phyloP scores from a whole-genome alignment of 2,329 filamentous ascomycete genomes.

The Penicillium sp. region DNA sequence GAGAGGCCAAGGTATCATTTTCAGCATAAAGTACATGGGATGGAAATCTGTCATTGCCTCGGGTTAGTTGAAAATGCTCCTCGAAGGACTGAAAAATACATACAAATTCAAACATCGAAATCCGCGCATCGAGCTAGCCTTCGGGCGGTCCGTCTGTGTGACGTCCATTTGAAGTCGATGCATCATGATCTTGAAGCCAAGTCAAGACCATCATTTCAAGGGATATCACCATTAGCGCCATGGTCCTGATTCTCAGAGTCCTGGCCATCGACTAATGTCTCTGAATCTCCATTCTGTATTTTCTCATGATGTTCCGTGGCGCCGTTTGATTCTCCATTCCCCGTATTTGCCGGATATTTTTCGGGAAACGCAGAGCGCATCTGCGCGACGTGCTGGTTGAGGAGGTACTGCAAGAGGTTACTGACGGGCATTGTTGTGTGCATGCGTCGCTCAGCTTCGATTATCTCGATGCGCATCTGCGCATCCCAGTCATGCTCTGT shows the following conservation, averaged over 20 bases:
- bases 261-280: neutral
- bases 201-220: constrained; percentile 3
- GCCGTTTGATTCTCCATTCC: constrained; percentile 5
- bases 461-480: constrained; percentile 32
- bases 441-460: constrained; percentile 31
- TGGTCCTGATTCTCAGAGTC: neutral
- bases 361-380: constrained; percentile 32
- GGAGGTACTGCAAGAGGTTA: constrained; percentile 30
- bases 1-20: neutral
- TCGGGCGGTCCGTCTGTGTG: neutral
- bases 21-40: neutral
- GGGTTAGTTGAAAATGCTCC: constrained; percentile 1
- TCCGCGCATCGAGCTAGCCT: neutral
- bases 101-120: neutral
- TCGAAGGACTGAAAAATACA: neutral
- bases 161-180: constrained; percentile 2
- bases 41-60: neutral
- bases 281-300: neutral
- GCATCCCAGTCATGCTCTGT: constrained; percentile 31
- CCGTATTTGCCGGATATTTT: constrained; percentile 17
- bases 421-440: constrained; percentile 27
- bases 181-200: constrained; percentile 9
- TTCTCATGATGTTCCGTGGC: neutral
- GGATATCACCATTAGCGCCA: constrained; percentile 3
- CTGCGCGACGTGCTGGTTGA: constrained; percentile 28